Evolutionary conservation across 2,329 filamentous ascomycete genomes (phyloP), one percentile per base, ranked within the genome.

Genomic region (Akanthomyces dipterigenus): DNA sequence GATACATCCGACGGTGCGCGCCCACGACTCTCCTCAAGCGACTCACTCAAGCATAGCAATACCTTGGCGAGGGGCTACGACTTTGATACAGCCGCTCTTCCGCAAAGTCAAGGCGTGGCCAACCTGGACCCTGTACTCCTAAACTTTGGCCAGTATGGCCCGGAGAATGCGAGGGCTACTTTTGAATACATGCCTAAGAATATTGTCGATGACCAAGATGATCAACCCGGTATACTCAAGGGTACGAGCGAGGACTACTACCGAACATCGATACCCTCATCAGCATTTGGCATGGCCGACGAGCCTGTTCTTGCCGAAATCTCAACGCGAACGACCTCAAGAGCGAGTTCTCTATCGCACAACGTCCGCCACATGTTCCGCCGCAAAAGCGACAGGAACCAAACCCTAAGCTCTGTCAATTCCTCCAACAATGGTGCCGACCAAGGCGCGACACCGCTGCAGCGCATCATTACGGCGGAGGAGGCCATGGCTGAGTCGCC

Each of bases 191-290:
- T 59, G 60, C 45, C 56, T n/a, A 66, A 67, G 48, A 64, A 66
- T n/a, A 65, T 69, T 11, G 64, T 60, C 5, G 67, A 70, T 59
- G 68, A 70, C 34, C 69, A 71, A 22, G 67, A 70, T 59, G 68
- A 70, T 34, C 69, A 71, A 22, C 67, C 70, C 34, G 70, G 69
- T 46, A 69, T 72, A 43, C 72, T 74, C 48, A 70, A 66, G 60
- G 74, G 72, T 42, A 72, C 70, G 43, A 78, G 70, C 57, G 74
- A 74, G 48, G 75, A 77, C 62, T 78, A 78, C 63, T 78, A 78
- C 65, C 75, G 74, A 54, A 70, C 73, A 14, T 72, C 72, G 3
- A 72, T 78, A 49, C 75, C 76, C 2, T 76, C 74, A 3, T 73
- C 75, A 57, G 74, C 73, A 5, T 77, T 77, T 63, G 75, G 74